Conservation (phyloP, 805 yeast species). For the Saccharomycopsis malanga region DNA sequence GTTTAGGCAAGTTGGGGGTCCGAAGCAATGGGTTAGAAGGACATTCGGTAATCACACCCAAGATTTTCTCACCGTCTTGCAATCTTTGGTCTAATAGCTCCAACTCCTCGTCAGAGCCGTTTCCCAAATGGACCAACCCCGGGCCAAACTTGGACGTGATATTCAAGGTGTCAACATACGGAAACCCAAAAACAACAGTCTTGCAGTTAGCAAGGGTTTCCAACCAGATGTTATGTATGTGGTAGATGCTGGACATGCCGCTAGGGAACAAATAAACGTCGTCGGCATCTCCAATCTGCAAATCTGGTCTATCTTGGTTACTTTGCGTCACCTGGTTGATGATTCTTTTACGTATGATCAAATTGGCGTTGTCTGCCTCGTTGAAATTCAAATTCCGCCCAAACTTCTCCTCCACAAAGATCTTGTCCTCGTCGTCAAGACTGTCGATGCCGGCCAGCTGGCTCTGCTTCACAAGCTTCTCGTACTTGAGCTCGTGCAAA, state of each 20-base stretch:
- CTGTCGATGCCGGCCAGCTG: slow-evolving; percentile 20
- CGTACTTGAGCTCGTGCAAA: slow-evolving; percentile 47
- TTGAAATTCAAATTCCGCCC: slow-evolving; percentile 82
- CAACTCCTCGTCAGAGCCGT: slow-evolving; percentile 64
- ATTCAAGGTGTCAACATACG: slow-evolving; percentile 88
- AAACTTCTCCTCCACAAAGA: slow-evolving; percentile 79
- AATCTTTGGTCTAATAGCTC: slow-evolving; percentile 57
- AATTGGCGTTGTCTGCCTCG: slow-evolving; percentile 69
- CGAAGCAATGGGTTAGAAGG: slow-evolving; percentile 92
- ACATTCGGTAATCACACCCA: slow-evolving; percentile 83
- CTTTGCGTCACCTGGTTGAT: slow-evolving; percentile 35
- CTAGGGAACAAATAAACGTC: slow-evolving; percentile 82
- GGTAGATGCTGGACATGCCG: slow-evolving; percentile 90
- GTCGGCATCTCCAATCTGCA: slow-evolving; percentile 31
- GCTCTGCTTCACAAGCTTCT: slow-evolving; percentile 24
- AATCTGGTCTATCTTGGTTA: slow-evolving; percentile 16
- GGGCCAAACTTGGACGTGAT: slow-evolving; percentile 86
- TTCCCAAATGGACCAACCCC: slow-evolving; percentile 79
- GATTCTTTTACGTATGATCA: slow-evolving; percentile 66
- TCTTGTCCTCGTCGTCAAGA: slow-evolving; percentile 34
- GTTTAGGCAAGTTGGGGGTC: slow-evolving; percentile 68
- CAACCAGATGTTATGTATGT: slow-evolving; percentile 59
- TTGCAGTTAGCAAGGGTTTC: slow-evolving; percentile 35
- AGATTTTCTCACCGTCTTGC: slow-evolving; percentile 49
- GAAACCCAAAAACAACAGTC: slow-evolving; percentile 92